A percentile compares a stretch with the other conserved stretches of the same genome.
These are phyloP conservation scores for Zasmidium cellare DNA, from an alignment of 2,329 filamentous ascomycete genomes.

Conservation along the genomic window DNA sequence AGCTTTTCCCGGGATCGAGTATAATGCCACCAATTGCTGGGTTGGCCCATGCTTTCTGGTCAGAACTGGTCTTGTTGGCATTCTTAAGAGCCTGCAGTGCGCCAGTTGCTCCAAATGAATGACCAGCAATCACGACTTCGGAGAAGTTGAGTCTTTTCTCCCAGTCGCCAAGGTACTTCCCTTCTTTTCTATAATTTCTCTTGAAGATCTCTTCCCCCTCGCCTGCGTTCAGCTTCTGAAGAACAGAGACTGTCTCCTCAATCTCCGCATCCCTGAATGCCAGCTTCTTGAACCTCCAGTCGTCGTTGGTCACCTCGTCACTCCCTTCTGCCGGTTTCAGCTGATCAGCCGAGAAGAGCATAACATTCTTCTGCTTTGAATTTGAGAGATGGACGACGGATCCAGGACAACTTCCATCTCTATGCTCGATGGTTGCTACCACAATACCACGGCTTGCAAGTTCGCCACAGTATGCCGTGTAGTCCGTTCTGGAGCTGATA, in stretches of 20 bases:
- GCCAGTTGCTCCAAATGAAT: constrained; percentile 65
- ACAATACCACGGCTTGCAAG: constrained; percentile 44
- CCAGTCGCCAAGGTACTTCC: constrained; percentile 49
- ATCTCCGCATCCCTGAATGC: constrained; percentile 46
- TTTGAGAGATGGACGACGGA: constrained; percentile 38
- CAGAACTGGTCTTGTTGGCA: constrained; percentile 38
- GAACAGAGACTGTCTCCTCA: constrained; percentile 41
- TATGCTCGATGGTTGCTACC: constrained; percentile 45
- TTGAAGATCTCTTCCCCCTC: constrained; percentile 32
- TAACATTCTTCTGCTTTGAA: constrained; percentile 35
- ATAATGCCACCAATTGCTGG: constrained; percentile 58
- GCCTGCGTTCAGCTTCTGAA: constrained; percentile 38
- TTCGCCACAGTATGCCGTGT: constrained; percentile 45
- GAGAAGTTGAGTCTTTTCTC: constrained; percentile 54
- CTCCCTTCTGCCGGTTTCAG: constrained; percentile 23
- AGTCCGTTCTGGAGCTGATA: constrained; percentile 44
- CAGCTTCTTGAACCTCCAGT: constrained; percentile 29
- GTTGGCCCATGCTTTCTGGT: constrained; percentile 4
- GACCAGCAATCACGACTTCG: constrained; percentile 58
- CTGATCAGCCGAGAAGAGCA: constrained; percentile 39
- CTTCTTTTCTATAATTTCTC: constrained; percentile 51
- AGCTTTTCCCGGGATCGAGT: constrained; percentile 64
- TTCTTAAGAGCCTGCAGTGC: constrained; percentile 59
- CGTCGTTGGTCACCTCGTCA: constrained; percentile 19
- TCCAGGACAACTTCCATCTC: constrained; percentile 46